Conservation (phyloP, 2,329 filamentous ascomycete species). For the Lachnellula cervina region DNA sequence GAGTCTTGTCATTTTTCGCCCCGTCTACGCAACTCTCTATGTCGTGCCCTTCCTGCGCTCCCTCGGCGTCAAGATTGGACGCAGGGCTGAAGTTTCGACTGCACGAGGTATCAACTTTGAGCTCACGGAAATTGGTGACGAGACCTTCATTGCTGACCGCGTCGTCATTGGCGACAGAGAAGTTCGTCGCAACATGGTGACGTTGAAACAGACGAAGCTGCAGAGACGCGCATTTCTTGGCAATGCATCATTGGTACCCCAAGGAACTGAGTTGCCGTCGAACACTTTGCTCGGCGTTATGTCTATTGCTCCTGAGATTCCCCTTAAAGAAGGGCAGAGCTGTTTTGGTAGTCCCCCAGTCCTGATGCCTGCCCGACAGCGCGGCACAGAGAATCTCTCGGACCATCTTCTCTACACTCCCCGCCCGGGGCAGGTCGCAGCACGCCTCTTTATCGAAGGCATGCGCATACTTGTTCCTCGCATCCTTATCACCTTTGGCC, state of each 20-base stretch:
- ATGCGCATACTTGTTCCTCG: constrained; percentile 3
- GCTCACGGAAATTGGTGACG: constrained; percentile 4
- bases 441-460: constrained; percentile 2
- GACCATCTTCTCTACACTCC: not conserved
- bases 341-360: constrained; percentile 5
- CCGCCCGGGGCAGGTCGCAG: not conserved
- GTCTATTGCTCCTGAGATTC: constrained; percentile 2
- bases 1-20: constrained; percentile 1
- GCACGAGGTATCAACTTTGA: constrained; percentile 6
- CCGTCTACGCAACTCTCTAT: constrained; percentile 1
- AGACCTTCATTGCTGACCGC: constrained; percentile 2
- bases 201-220: constrained; percentile 1
- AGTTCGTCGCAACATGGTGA: constrained; percentile 1
- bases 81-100: constrained; percentile 3
- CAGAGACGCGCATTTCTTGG: constrained; percentile 1
- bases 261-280: constrained; percentile 2
- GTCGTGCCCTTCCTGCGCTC: constrained; percentile 3
- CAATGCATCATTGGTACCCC: not conserved
- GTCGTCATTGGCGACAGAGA: not conserved
- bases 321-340: constrained; percentile 4
- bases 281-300: constrained; percentile 4
- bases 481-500: constrained; percentile 1
- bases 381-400: not conserved
- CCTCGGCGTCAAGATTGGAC: constrained; percentile 6
- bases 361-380: constrained; percentile 3